Conservation (phyloP, 192 early-diverging fungal genomes). For the Entomortierella chlamydospora region DNA sequence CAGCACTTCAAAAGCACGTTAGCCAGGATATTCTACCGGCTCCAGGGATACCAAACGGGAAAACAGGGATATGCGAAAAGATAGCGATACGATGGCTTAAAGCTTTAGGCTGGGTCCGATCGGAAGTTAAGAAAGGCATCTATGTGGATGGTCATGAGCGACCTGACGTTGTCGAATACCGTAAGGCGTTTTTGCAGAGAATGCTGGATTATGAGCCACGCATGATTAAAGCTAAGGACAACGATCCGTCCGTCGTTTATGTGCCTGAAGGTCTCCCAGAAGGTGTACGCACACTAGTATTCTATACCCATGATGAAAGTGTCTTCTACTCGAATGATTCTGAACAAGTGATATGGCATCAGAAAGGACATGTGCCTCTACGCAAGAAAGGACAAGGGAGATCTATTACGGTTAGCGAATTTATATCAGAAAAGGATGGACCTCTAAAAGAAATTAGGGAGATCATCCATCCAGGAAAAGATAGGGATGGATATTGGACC, state of each 20-base stretch:
- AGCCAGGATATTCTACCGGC: no score
- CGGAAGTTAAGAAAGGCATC: not conserved
- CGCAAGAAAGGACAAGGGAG: conserved; percentile 15
- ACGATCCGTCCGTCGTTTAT: not conserved
- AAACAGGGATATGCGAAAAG: no score
- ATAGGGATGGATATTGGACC: no score
- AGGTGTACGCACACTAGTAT: not conserved
- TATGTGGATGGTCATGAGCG: not conserved
- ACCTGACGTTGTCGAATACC: conserved; percentile 20
- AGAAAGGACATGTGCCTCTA: conserved; percentile 4
- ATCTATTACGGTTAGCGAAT: conserved; percentile 37
- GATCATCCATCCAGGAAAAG: no score
- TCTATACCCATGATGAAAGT: conserved; percentile 25
- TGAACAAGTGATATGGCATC: conserved; percentile 2
- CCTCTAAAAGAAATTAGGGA: conserved; percentile 15
- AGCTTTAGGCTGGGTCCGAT: not conserved
- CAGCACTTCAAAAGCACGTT: no score
- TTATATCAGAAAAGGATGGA: conserved; percentile 23
- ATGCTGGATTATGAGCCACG: conserved; percentile 23
- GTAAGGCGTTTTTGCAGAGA: conserved; percentile 12
- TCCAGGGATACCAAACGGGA: no score
- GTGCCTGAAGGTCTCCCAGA: no score
- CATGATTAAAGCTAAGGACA: conserved; percentile 26
- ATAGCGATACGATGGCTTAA: not conserved
- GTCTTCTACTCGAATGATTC: conserved; percentile 38